phyloP scores from a whole-genome alignment of 2,329 filamentous ascomycete species.

The Pseudocercospora fuligena region DNA sequence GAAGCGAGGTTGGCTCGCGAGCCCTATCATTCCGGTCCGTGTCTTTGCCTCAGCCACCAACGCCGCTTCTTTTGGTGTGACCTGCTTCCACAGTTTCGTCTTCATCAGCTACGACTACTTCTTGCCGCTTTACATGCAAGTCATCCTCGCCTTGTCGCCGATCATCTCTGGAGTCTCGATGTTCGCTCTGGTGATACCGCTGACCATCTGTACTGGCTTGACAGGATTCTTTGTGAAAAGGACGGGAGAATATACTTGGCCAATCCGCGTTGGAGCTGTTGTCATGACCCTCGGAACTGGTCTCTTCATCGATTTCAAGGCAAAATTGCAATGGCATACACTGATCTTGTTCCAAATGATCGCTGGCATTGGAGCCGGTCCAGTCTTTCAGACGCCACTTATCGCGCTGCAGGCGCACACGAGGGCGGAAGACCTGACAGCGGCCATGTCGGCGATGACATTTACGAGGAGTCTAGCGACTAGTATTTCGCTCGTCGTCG shows the following conservation, averaged over 20 bases:
- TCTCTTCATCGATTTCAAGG: conserved; percentile 51
- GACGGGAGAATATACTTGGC: conserved; percentile 54
- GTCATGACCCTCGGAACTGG: conserved; percentile 53
- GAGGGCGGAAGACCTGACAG: conserved; percentile 50
- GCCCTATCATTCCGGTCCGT: conserved; percentile 70
- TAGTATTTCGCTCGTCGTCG: conserved; percentile 55
- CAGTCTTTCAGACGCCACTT: conserved; percentile 61
- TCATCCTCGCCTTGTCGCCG: conserved; percentile 64
- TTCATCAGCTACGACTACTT: conserved; percentile 73
- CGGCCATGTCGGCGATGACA: conserved; percentile 57
- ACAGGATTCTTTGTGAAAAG: conserved; percentile 55
- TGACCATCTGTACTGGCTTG: conserved; percentile 51
- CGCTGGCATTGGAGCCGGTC: conserved; percentile 55
- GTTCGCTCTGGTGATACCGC: conserved; percentile 60
- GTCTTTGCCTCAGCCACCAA: conserved; percentile 65
- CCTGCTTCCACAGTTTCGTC: conserved; percentile 55
- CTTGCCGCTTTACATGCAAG: conserved; percentile 74
- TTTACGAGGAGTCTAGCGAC: conserved; percentile 54
- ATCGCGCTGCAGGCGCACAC: conserved; percentile 61
- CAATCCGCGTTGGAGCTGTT: conserved; percentile 51
- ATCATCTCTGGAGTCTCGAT: conserved; percentile 64
- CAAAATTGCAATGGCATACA: conserved; percentile 43
- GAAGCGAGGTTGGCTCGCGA: conserved; percentile 68
- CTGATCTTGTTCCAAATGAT: conserved; percentile 58
- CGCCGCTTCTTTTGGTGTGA: conserved; percentile 58